Evolutionary conservation across 441 rosid species (phyloP).

Genomic region (Adansonia grandidieri): DNA sequence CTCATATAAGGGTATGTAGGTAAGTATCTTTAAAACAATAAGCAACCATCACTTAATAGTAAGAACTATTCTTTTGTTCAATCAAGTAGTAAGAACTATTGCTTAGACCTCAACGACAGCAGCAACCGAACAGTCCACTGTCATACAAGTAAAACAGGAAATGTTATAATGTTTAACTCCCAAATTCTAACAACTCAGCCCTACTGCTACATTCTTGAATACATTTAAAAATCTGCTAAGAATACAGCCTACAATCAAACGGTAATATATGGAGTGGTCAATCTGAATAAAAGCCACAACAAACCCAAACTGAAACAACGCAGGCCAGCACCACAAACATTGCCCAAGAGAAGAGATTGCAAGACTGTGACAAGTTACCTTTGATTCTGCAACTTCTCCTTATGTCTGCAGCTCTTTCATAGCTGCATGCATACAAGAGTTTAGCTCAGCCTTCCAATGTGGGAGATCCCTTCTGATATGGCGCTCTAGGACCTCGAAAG

Average conservation of each 20-base stretch:
- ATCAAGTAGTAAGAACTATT: background rate
- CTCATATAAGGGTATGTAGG: background rate
- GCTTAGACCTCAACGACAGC: background rate
- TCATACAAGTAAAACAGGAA: background rate
- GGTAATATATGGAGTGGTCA: background rate
- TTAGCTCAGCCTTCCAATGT: conserved; percentile 54
- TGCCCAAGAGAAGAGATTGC: background rate
- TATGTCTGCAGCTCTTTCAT: conserved; percentile 53
- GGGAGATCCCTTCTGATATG: conserved; percentile 62
- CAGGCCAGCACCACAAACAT: background rate
- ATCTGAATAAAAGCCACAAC: background rate
- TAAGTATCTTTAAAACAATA: background rate
- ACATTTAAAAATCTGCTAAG: background rate
- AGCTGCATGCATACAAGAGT: conserved; percentile 48
- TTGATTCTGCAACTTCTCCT: conserved; percentile 55
- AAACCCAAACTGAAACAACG: background rate
- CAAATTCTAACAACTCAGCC: background rate
- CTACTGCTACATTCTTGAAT: background rate
- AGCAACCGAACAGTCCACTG: background rate
- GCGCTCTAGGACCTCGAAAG: conserved; percentile 56
- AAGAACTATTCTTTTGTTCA: background rate
- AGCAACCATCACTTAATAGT: conserved; percentile 9
- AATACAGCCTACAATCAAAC: background rate
- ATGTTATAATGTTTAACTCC: background rate
- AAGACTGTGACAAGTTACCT: conserved; percentile 39